Base-by-base conservation (phyloP, 2,329 filamentous ascomycete genomes). In the Fusarium praegraminearum region DNA sequence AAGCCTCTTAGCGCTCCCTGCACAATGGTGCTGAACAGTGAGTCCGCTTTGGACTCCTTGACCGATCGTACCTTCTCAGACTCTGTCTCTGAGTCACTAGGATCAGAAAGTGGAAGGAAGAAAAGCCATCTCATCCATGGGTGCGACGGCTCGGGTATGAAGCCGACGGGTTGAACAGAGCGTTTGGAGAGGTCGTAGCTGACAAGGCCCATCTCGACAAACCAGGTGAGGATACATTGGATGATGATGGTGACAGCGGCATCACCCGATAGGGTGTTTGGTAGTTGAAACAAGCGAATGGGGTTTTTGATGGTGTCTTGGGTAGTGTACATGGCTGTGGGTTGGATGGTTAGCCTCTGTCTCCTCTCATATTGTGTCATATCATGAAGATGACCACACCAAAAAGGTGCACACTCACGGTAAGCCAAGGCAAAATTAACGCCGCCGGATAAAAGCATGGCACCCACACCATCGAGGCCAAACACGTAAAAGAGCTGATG, bases 401-500 rank as follows among this genome's bases (percentile, higher is more conserved):
- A 6, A 30, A 45, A 45, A 45, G 44, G 28, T 15, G 15, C 20
- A 22, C 57, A 66, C 73, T 65, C 52, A 85, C 84, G 82, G 65
- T 85, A 86, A 18, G 83, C 84, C 60, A 86, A 79, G 45, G 79
- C 82, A 73, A 86, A 85, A 76, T 87, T 87, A 65, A 87, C 82
- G 24, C 77, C 83, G 0, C 81, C 85, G 0, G 83, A 85, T 4
- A 87, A 45, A n/a, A 83, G 50, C 65, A 82, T 80, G 12, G 83
- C 82, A 16, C 82, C 82, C 35, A 87, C 28, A 6, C 84, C 85
- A 59, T 85, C 81, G 4, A 85, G 69, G 2, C 81, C 70, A 46
- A 86, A 82, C 16, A 87, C 77, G 73, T 87, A 87, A 59, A 85
- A 80, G 22, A 81, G 61, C 65, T 86, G 84, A 60, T 83, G 81